Percentiles rank a stretch among this genome's conserved stretches.
Conservation (phyloP, 257 asterid genomes). For the Ajuga chamaepitys region DNA sequence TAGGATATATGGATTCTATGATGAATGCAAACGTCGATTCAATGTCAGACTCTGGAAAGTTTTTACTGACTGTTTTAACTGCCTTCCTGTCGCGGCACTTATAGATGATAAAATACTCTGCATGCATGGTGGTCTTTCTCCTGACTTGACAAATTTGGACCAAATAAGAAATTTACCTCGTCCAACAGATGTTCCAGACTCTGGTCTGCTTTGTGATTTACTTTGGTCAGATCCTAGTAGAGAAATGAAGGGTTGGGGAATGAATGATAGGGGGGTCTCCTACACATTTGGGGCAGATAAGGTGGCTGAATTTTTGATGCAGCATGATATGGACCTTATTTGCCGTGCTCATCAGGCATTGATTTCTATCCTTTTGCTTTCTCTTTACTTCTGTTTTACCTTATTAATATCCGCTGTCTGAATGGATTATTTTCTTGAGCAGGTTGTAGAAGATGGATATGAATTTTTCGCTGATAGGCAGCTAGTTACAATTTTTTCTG, state of each 20-base stretch:
- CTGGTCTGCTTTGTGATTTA: conserved; percentile 70
- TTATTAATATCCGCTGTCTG: conserved; percentile 7
- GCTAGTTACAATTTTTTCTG: conserved; percentile 77
- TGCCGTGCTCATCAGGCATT: conserved; percentile 81
- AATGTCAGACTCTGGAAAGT: conserved; percentile 62
- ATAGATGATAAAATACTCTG: conserved; percentile 71
- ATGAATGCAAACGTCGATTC: conserved; percentile 68
- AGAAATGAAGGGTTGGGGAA: conserved; percentile 74
- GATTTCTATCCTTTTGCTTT: not conserved
- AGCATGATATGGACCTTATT: conserved; percentile 74
- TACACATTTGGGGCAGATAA: conserved; percentile 72
- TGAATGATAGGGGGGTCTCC: conserved; percentile 79
- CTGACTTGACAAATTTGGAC: conserved; percentile 57
- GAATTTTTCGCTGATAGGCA: conserved; percentile 82
- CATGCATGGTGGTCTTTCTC: conserved; percentile 83
- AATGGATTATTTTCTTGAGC: conserved; percentile 10
- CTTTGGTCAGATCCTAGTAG: conserved; percentile 76
- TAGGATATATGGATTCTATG: conserved; percentile 70
- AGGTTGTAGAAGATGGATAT: conserved; percentile 90
- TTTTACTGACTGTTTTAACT: conserved; percentile 65
- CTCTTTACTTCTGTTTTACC: not conserved
- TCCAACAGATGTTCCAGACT: conserved; percentile 68
- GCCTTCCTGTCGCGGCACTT: conserved; percentile 76
- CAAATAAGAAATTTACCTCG: conserved; percentile 62
- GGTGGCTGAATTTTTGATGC: conserved; percentile 76